Evolutionary conservation across 768 basidiomycete species (phyloP), one percentile per base, ranked within the genome.

Genomic region (Tulasnella sp.): DNA sequence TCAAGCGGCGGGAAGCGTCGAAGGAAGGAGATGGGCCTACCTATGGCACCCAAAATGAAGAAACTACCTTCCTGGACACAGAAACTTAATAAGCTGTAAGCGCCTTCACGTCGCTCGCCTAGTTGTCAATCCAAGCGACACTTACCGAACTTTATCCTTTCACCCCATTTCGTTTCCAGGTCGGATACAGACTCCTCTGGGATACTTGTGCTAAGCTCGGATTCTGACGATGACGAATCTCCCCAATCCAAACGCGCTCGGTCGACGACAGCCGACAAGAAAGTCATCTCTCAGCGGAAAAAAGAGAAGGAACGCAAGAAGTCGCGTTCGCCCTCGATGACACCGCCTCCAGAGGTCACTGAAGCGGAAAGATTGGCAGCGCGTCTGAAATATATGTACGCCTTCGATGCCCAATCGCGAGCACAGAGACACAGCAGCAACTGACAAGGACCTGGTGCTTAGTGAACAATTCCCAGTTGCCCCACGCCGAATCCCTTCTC

Each of bases 171-270:
- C 17, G 24, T 15, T 19, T 55, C 42, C 19, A 43, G 29, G n/a
- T 38, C 41, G 15, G 58, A 51, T 29, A 49, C 47, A 32, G 58
- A 59, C 3, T 26, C 34, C 23, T n/a, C 48, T 21, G 27, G 34
- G 10, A 38, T 59, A 3, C 47, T 49, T n/a, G 26, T 53, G n/a
- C 32, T n/a, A 15, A 41, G 32, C 3, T 8, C 29, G n/a, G 42
- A 38, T 15, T 38, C 34, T 38, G 50, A 56, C 43, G 55, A 49
- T n/a, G 58, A 49, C 48, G 2, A 29, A 41, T 32, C 47, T 30
- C 34, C 58, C 13, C 45, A 26, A 21, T 15, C 48, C 48, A 59
- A 59, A 51, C 45, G 58, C 24, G 58, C 47, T 13, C 51, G 51
- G 19, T 52, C 51, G 8, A 34, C 30, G 13, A 24, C 51, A 24